Evolutionary conservation across 2,329 filamentous ascomycete species (phyloP).

Genomic region (Colletotrichum horii): DNA sequence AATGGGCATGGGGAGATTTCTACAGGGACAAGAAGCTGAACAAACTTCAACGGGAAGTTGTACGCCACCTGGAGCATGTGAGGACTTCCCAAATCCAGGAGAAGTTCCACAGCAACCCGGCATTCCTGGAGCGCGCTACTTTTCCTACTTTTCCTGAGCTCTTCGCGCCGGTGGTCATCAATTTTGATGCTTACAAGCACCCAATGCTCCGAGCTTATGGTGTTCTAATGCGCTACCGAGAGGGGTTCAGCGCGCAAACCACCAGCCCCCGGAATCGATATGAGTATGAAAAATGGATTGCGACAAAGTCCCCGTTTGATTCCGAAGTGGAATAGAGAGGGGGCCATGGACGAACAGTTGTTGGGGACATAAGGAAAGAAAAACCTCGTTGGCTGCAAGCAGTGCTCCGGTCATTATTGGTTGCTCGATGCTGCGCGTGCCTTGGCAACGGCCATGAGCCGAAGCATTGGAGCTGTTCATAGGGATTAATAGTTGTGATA

Average conservation of each 20-base stretch:
- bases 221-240: background rate
- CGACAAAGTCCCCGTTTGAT: background rate
- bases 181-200: background rate
- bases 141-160: background rate
- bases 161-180: background rate
- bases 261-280: background rate
- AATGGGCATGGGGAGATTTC: background rate
- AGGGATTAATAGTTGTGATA: background rate
- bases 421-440: background rate
- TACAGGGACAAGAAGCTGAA: background rate
- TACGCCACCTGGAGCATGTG: background rate
- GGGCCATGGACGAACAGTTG: background rate
- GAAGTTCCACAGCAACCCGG: background rate
- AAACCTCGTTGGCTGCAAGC: background rate
- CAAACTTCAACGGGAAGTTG: constrained; percentile 1
- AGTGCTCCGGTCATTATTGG: background rate
- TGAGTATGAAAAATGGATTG: background rate
- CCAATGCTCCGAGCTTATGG: background rate
- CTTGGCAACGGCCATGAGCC: background rate
- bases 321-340: background rate
- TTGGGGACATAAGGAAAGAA: background rate
- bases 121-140: background rate
- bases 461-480: background rate
- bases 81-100: background rate
- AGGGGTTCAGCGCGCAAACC: background rate